Percentiles rank a stretch among this genome's conserved stretches.
phyloP scores from a whole-genome alignment of 306 rosid species.

The Fagus crenata region DNA sequence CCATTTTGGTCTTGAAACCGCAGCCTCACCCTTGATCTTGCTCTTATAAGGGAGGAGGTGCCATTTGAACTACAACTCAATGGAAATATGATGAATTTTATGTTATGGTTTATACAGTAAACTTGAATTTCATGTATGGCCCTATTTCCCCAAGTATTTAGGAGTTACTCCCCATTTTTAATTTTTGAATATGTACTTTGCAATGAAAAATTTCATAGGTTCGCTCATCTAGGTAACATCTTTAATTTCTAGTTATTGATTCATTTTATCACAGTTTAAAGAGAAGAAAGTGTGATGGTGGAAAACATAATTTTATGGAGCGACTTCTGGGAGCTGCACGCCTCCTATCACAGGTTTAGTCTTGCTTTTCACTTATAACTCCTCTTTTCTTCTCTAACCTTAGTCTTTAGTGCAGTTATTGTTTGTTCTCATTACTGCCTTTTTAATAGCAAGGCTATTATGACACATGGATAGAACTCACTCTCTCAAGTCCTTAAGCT shows the following conservation, averaged over 20 bases:
- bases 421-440: background rate
- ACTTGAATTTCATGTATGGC: background rate
- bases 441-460: background rate
- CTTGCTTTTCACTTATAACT: conserved; percentile 9
- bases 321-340: conserved; percentile 78
- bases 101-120: too few relatives aligned
- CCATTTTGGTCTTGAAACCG: too few relatives aligned
- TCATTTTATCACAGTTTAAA: conserved; percentile 58
- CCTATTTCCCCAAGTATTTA: background rate
- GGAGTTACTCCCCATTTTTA: conserved; percentile 13
- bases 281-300: conserved; percentile 65
- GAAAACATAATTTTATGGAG: conserved; percentile 70
- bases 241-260: conserved; percentile 15
- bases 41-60: too few relatives aligned
- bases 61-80: too few relatives aligned
- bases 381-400: background rate
- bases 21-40: too few relatives aligned
- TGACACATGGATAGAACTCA: background rate
- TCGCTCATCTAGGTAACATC: conserved; percentile 8
- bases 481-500: background rate
- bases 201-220: background rate
- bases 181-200: conserved; percentile 4
- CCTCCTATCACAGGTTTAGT: conserved; percentile 61
- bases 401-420: background rate
- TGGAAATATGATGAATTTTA: too few relatives aligned